Base-by-base conservation (phyloP, 176 grass and related monocot genomes). In the Bromus sterilis region DNA sequence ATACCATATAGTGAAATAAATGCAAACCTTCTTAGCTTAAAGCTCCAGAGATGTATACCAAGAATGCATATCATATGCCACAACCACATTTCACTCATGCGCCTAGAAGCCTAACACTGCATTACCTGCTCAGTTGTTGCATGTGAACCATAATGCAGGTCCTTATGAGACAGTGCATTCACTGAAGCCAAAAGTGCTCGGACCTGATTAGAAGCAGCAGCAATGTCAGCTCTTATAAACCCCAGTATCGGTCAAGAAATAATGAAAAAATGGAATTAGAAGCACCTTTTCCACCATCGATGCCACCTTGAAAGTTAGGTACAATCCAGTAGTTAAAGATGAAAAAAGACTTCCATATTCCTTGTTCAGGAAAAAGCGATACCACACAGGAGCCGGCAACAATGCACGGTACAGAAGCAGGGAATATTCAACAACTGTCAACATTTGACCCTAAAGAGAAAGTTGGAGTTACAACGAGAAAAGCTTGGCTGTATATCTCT, bases 301-400 rank as follows among this genome's bases (percentile, higher is more conserved):
- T 83, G 96, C 91, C 77, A 98, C 84, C 82, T 98, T 98, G 91
- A 98, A 98, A 88, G 96, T 98, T 80, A 98, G 96, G 82, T 98
- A 98, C 65, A 98, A 70, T 30, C 93, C 96, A 51, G 96, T 98
- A 66, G 93, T 98, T 77, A 98, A 73, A 83, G 93, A 98, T 51
- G 96, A 98, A 86, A 98, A 95, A n/a, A 98, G 87, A 89, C 92
- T 95, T 21, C 96, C 96, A 88, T 98, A 98, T 85, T 98, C 96
- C 87, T 95, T 95, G 87, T 98, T 98, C 46, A 98, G 79, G 49
- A 98, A 98, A 89, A 98, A 98, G 7, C 93, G 91, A 76, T 98
- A 98, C 96, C 96, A 98, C 71, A 98, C 91, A 40, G 96, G 88
- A 74, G 93, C 86, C 18, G 96, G 96, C 79, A 98, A 86, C 58